Base-by-base conservation (phyloP, 164 flowering plant species). In the Dillenia suffruticosa region DNA sequence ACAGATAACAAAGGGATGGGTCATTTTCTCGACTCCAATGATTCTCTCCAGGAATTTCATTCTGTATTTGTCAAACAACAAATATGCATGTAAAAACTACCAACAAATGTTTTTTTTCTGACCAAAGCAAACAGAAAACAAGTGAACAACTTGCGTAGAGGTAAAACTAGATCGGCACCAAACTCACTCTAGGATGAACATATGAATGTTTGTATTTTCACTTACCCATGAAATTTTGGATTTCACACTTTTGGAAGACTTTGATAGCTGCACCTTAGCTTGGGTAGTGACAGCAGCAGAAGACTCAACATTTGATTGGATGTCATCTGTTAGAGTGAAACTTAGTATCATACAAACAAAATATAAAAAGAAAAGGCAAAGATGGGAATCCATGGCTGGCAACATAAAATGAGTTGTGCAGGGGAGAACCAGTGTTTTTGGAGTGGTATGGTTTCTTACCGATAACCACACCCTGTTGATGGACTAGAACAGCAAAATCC, bases 401-500 rank as follows among this genome's bases (percentile, higher is more conserved):
- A 57, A 59, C 55, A 54, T 17, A 58, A 52, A 45, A 68, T 32
- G 1, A 49, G 40, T 32, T 32, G 40, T 32, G 40, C 40, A 32
- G 40, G 40, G 40, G 7, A 32, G 40, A 6, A 32, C 40, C 5
- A 32, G 40, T 0, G 40, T 32, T 32, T 5, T 32, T 6, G 40
- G 40, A 32, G 7, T 32, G 6, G 40, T 55, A 46, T 17, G 17
- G 55, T 15, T 65, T 66, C 81, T 74, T 70, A 88, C 94, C 90
- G 46, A 88, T 85, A 17, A 76, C 74, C 57, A 78, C 79, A 46
- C 89, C 87, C 64, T 88, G 94, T 44, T 80, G 84, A 59, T 85
- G 84, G 63, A 84, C 87, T 12, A 87, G 76, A 68, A 87, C 90
- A 46, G 93, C 93, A 49, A 87, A 82, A 70, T 84, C 93, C 77